A percentile compares a stretch with the other conserved stretches of the same genome.
These are phyloP conservation scores for Chlamydomonas reinhardtii DNA, from an alignment of 163 green algal species.

Conservation along the genomic window DNA sequence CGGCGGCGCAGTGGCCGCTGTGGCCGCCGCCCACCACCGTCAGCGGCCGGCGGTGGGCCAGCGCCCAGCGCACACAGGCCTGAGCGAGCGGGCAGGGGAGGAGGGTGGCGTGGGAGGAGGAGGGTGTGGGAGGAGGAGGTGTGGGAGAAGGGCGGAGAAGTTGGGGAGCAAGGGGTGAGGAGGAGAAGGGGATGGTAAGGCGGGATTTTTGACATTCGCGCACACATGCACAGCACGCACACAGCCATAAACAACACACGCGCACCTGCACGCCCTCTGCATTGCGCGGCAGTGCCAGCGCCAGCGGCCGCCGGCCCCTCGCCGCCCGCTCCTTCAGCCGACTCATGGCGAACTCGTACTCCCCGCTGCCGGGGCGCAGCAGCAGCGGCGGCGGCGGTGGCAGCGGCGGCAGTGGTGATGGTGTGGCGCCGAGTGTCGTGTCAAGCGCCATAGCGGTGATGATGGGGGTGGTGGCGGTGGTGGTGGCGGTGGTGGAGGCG, in stretches of 20 bases:
- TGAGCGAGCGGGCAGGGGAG: background rate
- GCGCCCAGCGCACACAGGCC: slow-evolving; percentile 3
- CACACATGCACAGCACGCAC: too few relatives aligned
- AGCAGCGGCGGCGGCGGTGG: background rate
- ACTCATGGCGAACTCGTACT: background rate
- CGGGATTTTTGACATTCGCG: too few relatives aligned
- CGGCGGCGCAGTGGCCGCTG: slow-evolving; percentile 9
- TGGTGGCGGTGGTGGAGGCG: background rate
- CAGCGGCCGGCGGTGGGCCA: background rate
- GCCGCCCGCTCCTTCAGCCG: background rate
- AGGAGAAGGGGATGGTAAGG: too few relatives aligned
- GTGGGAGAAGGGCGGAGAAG: too few relatives aligned
- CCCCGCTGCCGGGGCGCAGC: background rate
- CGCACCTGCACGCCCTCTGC: background rate
- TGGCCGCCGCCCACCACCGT: background rate
- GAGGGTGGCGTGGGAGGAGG: too few relatives aligned
- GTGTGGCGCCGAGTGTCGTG: background rate
- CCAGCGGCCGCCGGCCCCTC: background rate
- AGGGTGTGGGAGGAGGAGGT: too few relatives aligned
- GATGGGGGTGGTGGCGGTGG: background rate
- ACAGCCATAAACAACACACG: background rate
- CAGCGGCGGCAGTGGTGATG: background rate
- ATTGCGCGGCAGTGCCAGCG: background rate
- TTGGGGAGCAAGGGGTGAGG: too few relatives aligned
- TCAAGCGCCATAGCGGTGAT: too few relatives aligned